Evolutionary conservation across 1,284 basidiomycete species (phyloP).

Genomic region (Austropuccinia psidii): DNA sequence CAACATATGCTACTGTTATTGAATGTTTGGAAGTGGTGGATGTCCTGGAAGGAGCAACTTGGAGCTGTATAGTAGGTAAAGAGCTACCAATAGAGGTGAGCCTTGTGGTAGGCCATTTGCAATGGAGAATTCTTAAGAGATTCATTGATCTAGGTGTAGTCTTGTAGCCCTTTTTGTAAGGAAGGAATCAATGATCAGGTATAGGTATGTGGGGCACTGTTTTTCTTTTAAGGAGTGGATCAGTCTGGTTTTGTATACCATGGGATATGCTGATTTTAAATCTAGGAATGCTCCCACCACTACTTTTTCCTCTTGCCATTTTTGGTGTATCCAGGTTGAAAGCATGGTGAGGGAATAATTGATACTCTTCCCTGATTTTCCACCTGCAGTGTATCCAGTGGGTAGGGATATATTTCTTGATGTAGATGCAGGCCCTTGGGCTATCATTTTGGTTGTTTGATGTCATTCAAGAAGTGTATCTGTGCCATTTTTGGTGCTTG

Average conservation of each 20-base stretch:
- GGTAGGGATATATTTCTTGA: neutral
- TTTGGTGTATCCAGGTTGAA: neutral
- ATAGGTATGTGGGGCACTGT: neutral
- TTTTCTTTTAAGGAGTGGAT: neutral
- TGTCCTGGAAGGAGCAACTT: neutral
- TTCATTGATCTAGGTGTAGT: neutral
- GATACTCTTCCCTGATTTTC: neutral
- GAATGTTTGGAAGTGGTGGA: neutral
- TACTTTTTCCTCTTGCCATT: neutral
- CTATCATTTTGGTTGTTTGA: too few species aligned
- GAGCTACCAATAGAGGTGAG: neutral
- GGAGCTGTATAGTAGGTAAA: constrained; percentile 18
- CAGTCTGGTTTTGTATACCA: neutral
- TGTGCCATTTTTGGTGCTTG: too few species aligned
- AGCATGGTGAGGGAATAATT: neutral
- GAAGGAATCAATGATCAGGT: neutral
- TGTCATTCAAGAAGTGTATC: too few species aligned
- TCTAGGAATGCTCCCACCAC: neutral
- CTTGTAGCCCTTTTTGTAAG: neutral
- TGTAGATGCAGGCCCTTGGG: too few species aligned
- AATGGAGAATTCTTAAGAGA: neutral
- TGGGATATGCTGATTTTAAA: constrained; percentile 10
- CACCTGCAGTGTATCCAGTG: neutral
- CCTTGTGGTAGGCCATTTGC: constrained; percentile 12
- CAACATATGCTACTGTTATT: constrained; percentile 13